Conservation (phyloP, 208 protist genomes). For the Novymonas esmeraldas region DNA sequence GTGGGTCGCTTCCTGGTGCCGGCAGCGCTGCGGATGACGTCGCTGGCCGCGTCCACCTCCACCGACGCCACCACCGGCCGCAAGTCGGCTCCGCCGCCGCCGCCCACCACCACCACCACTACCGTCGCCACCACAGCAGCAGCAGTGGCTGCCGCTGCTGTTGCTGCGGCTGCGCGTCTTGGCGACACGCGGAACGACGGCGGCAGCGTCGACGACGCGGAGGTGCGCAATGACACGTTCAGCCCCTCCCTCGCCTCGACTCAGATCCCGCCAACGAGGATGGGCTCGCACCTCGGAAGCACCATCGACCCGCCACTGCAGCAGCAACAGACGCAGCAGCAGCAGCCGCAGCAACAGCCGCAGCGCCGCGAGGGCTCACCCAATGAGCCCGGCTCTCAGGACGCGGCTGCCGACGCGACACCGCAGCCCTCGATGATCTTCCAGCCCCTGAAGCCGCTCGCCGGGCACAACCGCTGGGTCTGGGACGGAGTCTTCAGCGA, state of each 20-base stretch:
- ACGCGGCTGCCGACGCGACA: constrained; percentile 53
- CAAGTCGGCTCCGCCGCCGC: background rate
- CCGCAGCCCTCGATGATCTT: constrained; percentile 40
- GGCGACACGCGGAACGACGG: background rate
- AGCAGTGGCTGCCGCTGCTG: background rate
- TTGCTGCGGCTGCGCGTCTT: background rate
- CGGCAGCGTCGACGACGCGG: constrained; percentile 1
- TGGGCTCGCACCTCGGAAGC: background rate
- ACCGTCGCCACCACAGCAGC: background rate
- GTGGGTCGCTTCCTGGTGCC: constrained; percentile 75
- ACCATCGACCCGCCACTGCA: background rate
- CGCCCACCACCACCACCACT: background rate
- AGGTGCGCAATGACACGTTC: constrained; percentile 10
- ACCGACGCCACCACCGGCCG: background rate
- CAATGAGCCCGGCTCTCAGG: constrained; percentile 14
- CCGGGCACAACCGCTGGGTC: constrained; percentile 82
- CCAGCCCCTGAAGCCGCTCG: constrained; percentile 61
- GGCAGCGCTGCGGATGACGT: constrained; percentile 24
- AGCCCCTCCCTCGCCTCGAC: constrained; percentile 27
- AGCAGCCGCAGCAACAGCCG: background rate
- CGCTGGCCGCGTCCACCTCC: background rate
- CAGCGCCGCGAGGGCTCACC: no score
- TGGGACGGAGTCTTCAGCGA: constrained; percentile 88
- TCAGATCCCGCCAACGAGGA: constrained; percentile 9
- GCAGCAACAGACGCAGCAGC: background rate